Base-by-base conservation (phyloP, 1,139 yeast species). In the Yamadazyma diospyri region DNA sequence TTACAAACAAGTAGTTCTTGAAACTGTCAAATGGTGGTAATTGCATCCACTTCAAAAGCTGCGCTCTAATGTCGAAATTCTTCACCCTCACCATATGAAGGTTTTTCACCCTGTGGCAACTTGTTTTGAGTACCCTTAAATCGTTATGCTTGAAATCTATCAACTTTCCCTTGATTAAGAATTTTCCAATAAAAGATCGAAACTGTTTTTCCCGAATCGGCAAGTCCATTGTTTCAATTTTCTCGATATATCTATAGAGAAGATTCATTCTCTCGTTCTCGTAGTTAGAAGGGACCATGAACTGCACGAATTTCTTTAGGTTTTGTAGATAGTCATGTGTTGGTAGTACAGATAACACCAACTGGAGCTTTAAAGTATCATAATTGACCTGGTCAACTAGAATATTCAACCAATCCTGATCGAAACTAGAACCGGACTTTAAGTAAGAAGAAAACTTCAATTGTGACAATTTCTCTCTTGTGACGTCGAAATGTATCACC, bases 31-130 rank as follows among this genome's bases (percentile, higher is more conserved):
- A 64, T 0, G 73, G 73, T 23, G 55, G 51, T 11, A 67, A 36
- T 16, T 51, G 49, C 50, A 65, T 55, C 75, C 75, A 69, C 37
- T 65, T 64, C 6, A 53, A 43, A n/a, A 65, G 43, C 38, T 65
- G 71, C 4, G 55, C 37, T 25, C 55, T 47, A 2, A 58, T 49
- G 27, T 46, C 36, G 28, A 36, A 42, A 4, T 50, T 40, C 29
- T 39, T 46, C 15, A 48, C 38, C 24, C 55, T 43, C 6, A 34
- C 27, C 18, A 28, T 26, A 9, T 30, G 34, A 2, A 30, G 15
- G 16, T 24, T 30, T 10, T 25, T 25, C 8, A 25, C 18, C 16
- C 23, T 18, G 25, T 16, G 19, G 5, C 11, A 14, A 9, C 25
- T 11, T 6, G 26, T 34, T 3, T 40, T 32, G 24, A 58, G 39